A percentile compares a stretch with the other conserved stretches of the same genome.
These are phyloP conservation scores for Theileria orientalis DNA, from an alignment of 169 alveolate genomes.

Conservation along the genomic window DNA sequence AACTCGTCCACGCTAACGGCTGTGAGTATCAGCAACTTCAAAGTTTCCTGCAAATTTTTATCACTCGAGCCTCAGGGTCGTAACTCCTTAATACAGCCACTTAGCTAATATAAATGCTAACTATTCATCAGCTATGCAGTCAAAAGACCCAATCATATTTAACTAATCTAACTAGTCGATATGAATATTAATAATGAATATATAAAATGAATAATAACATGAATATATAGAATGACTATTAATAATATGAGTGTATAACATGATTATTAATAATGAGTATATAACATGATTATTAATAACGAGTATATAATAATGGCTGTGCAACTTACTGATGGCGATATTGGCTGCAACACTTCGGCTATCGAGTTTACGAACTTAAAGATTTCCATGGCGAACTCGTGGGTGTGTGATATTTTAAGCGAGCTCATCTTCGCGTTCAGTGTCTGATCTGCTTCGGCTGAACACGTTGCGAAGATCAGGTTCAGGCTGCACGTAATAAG, in stretches of 20 bases:
- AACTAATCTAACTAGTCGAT: too few relatives aligned
- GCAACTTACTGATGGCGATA: conserved; percentile 32
- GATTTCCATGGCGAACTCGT: conserved; percentile 14
- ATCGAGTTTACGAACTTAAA: not conserved
- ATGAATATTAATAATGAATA: too few relatives aligned
- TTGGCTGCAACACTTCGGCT: not conserved
- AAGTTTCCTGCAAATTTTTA: conserved; percentile 28
- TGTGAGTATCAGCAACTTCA: conserved; percentile 53
- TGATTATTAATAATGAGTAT: conserved; percentile 32
- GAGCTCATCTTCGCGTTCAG: not conserved
- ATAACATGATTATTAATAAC: conserved; percentile 34
- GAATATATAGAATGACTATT: too few relatives aligned
- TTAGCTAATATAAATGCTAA: too few relatives aligned
- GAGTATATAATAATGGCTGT: conserved; percentile 20
- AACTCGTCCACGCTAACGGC: conserved; percentile 66
- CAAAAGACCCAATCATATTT: too few relatives aligned
- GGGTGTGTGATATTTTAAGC: not conserved
- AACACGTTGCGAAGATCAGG: conserved; percentile 1
- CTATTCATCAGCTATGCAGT: too few relatives aligned
- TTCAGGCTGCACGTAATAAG: not conserved
- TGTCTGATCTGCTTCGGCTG: not conserved
- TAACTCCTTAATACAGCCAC: too few relatives aligned
- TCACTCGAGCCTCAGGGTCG: too few relatives aligned
- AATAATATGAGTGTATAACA: too few relatives aligned
- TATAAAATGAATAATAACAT: not conserved